These are phyloP conservation scores for Phialophora chinensis DNA, from an alignment of 2,329 filamentous ascomycete genomes.

Conservation along the genomic window DNA sequence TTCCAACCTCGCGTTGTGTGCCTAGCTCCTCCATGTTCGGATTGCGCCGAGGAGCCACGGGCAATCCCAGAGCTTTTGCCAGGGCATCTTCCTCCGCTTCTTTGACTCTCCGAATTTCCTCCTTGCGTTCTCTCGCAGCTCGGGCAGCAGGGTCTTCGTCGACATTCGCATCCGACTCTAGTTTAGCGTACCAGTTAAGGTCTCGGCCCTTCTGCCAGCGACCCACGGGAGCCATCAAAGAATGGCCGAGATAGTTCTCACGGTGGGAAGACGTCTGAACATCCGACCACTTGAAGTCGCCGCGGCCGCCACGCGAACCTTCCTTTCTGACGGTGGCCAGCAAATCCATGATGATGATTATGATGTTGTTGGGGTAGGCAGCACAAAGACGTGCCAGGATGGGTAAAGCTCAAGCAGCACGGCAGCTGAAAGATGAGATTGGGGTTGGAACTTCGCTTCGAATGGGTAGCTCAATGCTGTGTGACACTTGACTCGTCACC, in stretches of 20 bases:
- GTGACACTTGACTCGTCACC: slow-evolving; percentile 22
- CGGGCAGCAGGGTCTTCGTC: slow-evolving; percentile 66
- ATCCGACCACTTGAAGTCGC: slow-evolving; percentile 96
- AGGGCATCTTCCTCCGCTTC: slow-evolving; percentile 94
- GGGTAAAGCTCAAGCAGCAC: slow-evolving; percentile 3
- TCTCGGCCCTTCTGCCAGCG: slow-evolving; percentile 85
- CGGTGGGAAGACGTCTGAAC: slow-evolving; percentile 85
- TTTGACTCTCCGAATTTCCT: slow-evolving; percentile 82
- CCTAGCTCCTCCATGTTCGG: slow-evolving; percentile 68
- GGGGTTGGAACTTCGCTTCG: slow-evolving; percentile 10
- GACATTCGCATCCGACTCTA: slow-evolving; percentile 58
- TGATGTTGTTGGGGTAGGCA: background rate
- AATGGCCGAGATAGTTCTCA: slow-evolving; percentile 90
- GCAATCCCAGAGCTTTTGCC: slow-evolving; percentile 79
- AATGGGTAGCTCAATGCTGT: slow-evolving; percentile 21
- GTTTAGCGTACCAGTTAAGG: slow-evolving; percentile 69
- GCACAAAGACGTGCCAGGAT: slow-evolving; percentile 2
- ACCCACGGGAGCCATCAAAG: slow-evolving; percentile 87
- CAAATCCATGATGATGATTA: slow-evolving; percentile 75
- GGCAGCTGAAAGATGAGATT: slow-evolving; percentile 8
- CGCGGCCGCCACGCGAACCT: slow-evolving; percentile 74
- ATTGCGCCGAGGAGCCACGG: slow-evolving; percentile 68
- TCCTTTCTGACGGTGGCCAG: slow-evolving; percentile 93
- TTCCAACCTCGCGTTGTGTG: slow-evolving; percentile 60
- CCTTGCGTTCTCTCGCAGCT: slow-evolving; percentile 67